Evolutionary conservation across 305 asterid species (phyloP).

Genomic region (Andrographis paniculata): DNA sequence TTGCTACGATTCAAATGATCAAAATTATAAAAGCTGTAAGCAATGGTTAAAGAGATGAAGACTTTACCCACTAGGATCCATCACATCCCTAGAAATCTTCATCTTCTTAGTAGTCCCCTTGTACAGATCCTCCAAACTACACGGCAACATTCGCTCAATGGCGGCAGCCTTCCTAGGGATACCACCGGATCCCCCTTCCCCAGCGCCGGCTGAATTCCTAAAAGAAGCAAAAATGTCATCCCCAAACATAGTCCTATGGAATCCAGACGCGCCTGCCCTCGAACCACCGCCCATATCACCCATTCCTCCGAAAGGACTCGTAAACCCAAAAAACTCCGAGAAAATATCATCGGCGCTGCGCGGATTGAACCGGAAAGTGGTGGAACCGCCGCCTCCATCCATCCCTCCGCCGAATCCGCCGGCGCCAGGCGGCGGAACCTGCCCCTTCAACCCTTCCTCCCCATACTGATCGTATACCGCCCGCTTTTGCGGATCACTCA

Average conservation of each 20-base stretch:
- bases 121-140: conserved; percentile 69
- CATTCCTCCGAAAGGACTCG: conserved; percentile 48
- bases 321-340: conserved; percentile 48
- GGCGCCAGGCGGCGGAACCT: conserved; percentile 51
- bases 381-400: conserved; percentile 25
- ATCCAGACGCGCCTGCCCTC: conserved; percentile 29
- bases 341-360: conserved; percentile 66
- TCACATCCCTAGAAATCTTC: conserved; percentile 64
- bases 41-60: too few species aligned
- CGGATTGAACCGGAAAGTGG: conserved; percentile 42
- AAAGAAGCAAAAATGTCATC: conserved; percentile 49
- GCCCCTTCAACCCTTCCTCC: conserved; percentile 62
- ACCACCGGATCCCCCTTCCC: conserved; percentile 33
- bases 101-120: conserved; percentile 67
- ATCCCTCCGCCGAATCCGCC: conserved; percentile 30
- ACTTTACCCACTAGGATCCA: conserved; percentile 52
- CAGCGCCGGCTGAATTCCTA: conserved; percentile 31
- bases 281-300: conserved; percentile 47
- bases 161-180: conserved; percentile 41
- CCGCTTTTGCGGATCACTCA: conserved; percentile 67
- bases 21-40: too few species aligned
- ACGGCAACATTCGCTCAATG: conserved; percentile 46
- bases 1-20: too few species aligned
- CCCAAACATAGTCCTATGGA: conserved; percentile 34
- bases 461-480: conserved; percentile 57